Evolutionary conservation across 495 filamentous ascomycete genomes (phyloP), one percentile per base, ranked within the genome.

Genomic region (Baudoinia panamericana): DNA sequence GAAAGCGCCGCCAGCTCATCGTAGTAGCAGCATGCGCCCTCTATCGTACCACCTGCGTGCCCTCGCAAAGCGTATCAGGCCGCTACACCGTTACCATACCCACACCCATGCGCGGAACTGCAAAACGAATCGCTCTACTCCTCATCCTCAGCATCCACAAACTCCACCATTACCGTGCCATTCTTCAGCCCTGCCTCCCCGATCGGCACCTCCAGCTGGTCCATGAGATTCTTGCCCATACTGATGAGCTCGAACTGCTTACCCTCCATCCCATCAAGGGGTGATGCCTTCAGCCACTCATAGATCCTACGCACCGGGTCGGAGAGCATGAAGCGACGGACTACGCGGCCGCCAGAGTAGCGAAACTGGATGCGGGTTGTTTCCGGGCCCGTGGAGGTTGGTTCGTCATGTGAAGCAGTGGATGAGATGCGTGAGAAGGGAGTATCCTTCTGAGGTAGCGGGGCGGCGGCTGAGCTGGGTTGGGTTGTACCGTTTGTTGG

Each of bases 261-360:
- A 0, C 80, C 83, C 24, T 73, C 73, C 58, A 87, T 87, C 35
- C 79, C 86, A 38, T 79, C 75, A 38, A 78, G 53, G 11, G 78
- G 72, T 20, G 83, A 76, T 4, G 86, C 81, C 62, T 96, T 96
- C 28, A 97, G 72, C 84, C 88, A 97, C 63, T 97, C 90, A 55
- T 88, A 97, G 24, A 97, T 73, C 10, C 84, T 71, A 31, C 72
- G 63, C 5, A 97, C 85, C 0, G 71, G 70, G 32, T 97, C 90
- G n/a, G 72, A 58, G n/a, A 85, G 56, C 6, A 67, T 56, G 61
- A 97, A 97, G 11, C 80, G 70, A 13, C 87, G 77, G 26, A 97
- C 84, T 13, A 87, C 67, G 18, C 85, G 73, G 8, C 84, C 85
- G 28, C 72, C 75, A 0, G 85, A 73, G 49, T 90, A 78, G 41